phyloP scores from a whole-genome alignment of 148 eudicot genomes.

The Rhododendron ovatum region DNA sequence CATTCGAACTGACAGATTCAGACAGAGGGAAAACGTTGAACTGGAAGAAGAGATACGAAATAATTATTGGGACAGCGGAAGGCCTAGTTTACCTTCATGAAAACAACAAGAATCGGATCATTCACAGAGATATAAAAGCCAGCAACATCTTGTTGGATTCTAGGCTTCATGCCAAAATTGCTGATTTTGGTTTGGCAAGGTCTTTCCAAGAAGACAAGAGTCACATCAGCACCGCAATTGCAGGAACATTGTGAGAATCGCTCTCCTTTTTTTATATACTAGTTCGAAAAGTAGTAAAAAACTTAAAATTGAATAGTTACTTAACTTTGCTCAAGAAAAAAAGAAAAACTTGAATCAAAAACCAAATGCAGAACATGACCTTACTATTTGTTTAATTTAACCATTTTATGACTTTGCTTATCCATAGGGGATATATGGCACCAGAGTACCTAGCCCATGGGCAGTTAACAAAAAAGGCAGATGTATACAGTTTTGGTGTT shows the following conservation, averaged over 20 bases:
- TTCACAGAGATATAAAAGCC: slow-evolving; percentile 63
- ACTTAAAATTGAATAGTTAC: not conserved
- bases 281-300: not conserved
- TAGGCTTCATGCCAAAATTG: slow-evolving; percentile 42
- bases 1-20: slow-evolving; percentile 26
- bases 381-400: too few relatives aligned
- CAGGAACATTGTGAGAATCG: slow-evolving; percentile 50
- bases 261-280: not conserved
- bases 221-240: slow-evolving; percentile 56
- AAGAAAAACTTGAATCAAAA: too few relatives aligned
- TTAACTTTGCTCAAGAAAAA: too few relatives aligned
- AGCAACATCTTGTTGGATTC: slow-evolving; percentile 56
- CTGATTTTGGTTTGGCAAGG: slow-evolving; percentile 63
- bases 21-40: slow-evolving; percentile 14
- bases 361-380: too few relatives aligned
- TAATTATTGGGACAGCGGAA: slow-evolving; percentile 45
- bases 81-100: slow-evolving; percentile 66
- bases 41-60: slow-evolving; percentile 46
- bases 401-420: too few relatives aligned
- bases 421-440: too few relatives aligned
- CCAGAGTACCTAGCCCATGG: too few relatives aligned
- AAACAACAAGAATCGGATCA: slow-evolving; percentile 36
- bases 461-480: too few relatives aligned
- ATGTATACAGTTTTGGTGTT: too few relatives aligned
- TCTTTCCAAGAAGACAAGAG: slow-evolving; percentile 54